Base-by-base conservation (phyloP, 2,329 filamentous ascomycete genomes). In the Phialophora macrospora region DNA sequence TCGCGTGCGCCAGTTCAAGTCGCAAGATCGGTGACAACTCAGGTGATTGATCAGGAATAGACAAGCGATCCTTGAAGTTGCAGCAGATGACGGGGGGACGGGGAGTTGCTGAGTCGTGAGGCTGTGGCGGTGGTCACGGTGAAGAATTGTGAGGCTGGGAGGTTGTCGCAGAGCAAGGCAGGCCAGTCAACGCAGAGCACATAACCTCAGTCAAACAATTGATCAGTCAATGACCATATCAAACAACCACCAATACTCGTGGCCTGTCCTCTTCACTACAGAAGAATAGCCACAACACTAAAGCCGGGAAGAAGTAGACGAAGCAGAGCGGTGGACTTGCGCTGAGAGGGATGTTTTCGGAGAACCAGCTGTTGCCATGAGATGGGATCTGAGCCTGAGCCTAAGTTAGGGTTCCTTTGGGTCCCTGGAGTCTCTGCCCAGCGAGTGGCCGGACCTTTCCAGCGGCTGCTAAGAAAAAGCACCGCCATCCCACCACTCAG, bases 91-190 rank as follows among this genome's bases (percentile, higher is more conserved):
- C 26, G 58, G 55, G 28, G 41, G 57, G 59, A 55, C 49, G 51
- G 58, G 60, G 52, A 51, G 22, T 26, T 26, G 52, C 12, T 30
- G 52, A 14, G 49, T 32, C 14, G 52, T 55, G 52, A 28, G 20
- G 26, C 20, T 20, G 55, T 51, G 48, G 48, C 24, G 48, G 48
- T 26, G 8, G 51, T 55, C 28, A 20, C n/a, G 52, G 52, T 55
- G 57, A 64, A 65, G 58, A 65, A 67, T 64, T 67, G 44, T 62
- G 67, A 69, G 67, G 65, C 65, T 69, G 67, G 67, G 62, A 65
- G 54, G 34, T 60, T 38, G 61, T 62, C 17, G 46, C 51, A 34
- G 28, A 28, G 38, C 38, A 44, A n/a, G 38, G 38, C 38, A 44
- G 14, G 38, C 38, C 38, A 44, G 38, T 44, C 38, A 8, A 44